phyloP scores from a whole-genome alignment of 345 rosid genomes.

The Mercurialis annua region DNA sequence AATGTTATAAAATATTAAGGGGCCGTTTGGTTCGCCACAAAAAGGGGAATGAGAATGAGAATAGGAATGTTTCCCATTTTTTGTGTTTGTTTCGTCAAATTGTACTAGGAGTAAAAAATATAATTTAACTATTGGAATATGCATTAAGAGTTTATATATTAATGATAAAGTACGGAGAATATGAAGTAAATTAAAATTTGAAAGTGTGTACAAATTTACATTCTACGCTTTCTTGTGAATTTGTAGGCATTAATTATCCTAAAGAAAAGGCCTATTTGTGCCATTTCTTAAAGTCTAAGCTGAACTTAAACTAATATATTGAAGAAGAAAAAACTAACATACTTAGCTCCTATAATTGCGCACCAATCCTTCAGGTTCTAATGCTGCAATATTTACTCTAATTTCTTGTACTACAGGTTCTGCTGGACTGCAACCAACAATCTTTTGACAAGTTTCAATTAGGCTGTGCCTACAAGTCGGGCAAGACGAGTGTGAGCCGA shows the following conservation, averaged over 20 bases:
- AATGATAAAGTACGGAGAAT: too few species aligned
- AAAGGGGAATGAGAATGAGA: too few species aligned
- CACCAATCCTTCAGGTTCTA: conserved; percentile 55
- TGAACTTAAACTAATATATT: conserved; percentile 21
- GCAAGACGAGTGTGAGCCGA: conserved; percentile 58
- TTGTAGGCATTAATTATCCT: conserved; percentile 9
- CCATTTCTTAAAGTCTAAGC: conserved; percentile 6
- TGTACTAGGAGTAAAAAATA: too few species aligned
- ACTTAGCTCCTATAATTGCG: conserved; percentile 35
- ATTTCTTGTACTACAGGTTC: conserved; percentile 31
- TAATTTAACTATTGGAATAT: neutral
- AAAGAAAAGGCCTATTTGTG: conserved; percentile 3
- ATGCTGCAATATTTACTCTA: conserved; percentile 39
- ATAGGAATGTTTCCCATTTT: too few species aligned
- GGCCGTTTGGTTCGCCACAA: too few species aligned
- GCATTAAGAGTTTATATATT: neutral
- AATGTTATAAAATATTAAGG: too few species aligned
- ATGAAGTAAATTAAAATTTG: conserved; percentile 22
- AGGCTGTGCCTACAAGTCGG: conserved; percentile 72
- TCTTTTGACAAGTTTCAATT: conserved; percentile 72
- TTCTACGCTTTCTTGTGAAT: conserved; percentile 19
- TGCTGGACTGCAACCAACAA: conserved; percentile 49
- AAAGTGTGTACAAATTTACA: conserved; percentile 33
- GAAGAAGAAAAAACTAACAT: too few species aligned
- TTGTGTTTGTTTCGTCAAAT: too few species aligned